Conservation (phyloP, 495 filamentous ascomycete genomes). For the Tuber brumale region DNA sequence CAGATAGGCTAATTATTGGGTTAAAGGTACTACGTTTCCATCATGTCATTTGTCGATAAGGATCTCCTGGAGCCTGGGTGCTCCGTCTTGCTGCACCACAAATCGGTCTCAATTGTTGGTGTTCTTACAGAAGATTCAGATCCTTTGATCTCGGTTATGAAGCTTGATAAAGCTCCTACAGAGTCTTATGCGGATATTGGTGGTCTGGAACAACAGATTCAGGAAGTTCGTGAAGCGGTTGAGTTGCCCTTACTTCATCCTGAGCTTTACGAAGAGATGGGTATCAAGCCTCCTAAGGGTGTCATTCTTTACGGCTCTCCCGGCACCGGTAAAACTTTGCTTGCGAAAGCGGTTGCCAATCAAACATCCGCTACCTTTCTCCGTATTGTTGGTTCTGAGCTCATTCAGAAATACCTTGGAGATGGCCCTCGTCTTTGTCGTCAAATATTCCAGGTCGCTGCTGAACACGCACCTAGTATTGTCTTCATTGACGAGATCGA, state of each 20-base stretch:
- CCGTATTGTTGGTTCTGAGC: slow-evolving; percentile 92
- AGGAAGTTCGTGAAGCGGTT: slow-evolving; percentile 95
- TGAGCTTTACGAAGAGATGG: slow-evolving; percentile 99
- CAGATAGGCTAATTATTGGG: slow-evolving; percentile 11
- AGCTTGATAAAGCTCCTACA: slow-evolving; percentile 96
- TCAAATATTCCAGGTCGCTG: slow-evolving; percentile 96
- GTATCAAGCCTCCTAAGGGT: slow-evolving; percentile 98
- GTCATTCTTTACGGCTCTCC: slow-evolving; percentile 98
- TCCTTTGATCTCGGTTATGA: slow-evolving; percentile 96
- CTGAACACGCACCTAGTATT: slow-evolving; percentile 92
- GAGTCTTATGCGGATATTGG: slow-evolving; percentile 99
- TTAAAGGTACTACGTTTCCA: slow-evolving; percentile 82
- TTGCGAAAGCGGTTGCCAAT: slow-evolving; percentile 97
- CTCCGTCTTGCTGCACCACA: slow-evolving; percentile 93
- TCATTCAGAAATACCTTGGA: slow-evolving; percentile 98
- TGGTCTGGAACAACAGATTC: slow-evolving; percentile 88
- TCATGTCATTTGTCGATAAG: slow-evolving; percentile 99
- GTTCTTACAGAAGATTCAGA: slow-evolving; percentile 96
- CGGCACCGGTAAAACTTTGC: slow-evolving; percentile 92
- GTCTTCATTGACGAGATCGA: slow-evolving; percentile 99
- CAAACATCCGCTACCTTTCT: slow-evolving; percentile 98
- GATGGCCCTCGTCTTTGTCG: slow-evolving; percentile 91
- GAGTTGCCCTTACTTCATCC: slow-evolving; percentile 93
- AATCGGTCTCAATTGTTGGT: slow-evolving; percentile 94
- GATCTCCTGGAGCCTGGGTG: slow-evolving; percentile 94